Evolutionary conservation across 768 basidiomycete genomes (phyloP).

Genomic region (Tulasnella sp.): DNA sequence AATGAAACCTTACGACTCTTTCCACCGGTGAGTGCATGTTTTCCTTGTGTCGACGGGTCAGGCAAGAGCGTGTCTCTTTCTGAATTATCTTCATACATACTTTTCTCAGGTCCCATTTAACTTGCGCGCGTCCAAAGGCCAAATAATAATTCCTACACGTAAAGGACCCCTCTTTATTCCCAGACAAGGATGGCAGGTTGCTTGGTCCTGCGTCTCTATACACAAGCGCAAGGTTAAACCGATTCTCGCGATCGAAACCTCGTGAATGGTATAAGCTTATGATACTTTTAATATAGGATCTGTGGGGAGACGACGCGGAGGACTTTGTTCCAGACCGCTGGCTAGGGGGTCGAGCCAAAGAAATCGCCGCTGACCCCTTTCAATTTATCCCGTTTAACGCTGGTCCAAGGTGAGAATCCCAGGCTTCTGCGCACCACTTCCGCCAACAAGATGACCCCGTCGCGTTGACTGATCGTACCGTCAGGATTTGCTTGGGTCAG

Average conservation of each 20-base stretch:
- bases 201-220: constrained; percentile 15
- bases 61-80: neutral
- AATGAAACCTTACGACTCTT: constrained; percentile 28
- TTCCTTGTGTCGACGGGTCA: neutral
- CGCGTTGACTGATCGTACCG: too few species aligned
- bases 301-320: constrained; percentile 28
- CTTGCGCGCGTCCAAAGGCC: constrained; percentile 18
- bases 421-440: neutral
- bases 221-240: constrained; percentile 22
- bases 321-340: constrained; percentile 28
- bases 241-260: too few species aligned
- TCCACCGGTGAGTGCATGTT: constrained; percentile 23
- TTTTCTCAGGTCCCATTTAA: constrained; percentile 8
- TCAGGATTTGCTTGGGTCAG: constrained; percentile 8
- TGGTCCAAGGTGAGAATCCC: constrained; percentile 2
- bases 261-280: too few species aligned
- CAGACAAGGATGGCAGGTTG: neutral
- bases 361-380: constrained; percentile 5
- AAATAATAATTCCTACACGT: neutral
- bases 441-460: too few species aligned
- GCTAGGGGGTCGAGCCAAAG: constrained; percentile 16
- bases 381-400: constrained; percentile 13
- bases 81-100: neutral
- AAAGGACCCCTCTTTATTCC: constrained; percentile 16
- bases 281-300: neutral